These are phyloP conservation scores for Leishmania gerbilli DNA, from an alignment of 208 protist genomes.

Conservation along the genomic window DNA sequence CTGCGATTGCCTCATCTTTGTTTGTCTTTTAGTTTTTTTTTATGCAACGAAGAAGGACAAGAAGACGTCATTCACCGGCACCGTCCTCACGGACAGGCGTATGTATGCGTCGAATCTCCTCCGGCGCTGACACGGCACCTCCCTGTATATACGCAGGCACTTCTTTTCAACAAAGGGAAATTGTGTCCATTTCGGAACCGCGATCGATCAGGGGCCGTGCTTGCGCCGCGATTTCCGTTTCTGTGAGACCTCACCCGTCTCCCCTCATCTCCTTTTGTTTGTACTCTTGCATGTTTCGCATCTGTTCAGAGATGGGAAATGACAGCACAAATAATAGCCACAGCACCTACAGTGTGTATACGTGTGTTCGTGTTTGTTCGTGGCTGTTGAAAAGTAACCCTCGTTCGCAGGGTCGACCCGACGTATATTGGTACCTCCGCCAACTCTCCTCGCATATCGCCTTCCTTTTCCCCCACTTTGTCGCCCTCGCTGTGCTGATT, in stretches of 20 bases:
- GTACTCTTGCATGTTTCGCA: slow-evolving; percentile 1
- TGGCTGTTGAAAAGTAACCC: not conserved
- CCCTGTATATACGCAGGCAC: not conserved
- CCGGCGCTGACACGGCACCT: not conserved
- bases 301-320: not conserved
- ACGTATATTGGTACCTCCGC: not conserved
- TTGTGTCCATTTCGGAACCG: not conserved
- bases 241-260: not conserved
- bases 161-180: too few relatives aligned
- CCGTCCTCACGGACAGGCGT: not conserved
- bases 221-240: not conserved
- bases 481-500: not conserved
- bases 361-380: not conserved
- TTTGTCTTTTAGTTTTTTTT: not conserved
- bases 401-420: not conserved
- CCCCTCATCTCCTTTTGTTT: not conserved
- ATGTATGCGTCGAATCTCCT: not conserved
- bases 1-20: not conserved
- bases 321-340: not conserved
- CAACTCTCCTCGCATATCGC: slow-evolving; percentile 12
- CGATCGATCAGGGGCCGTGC: not conserved
- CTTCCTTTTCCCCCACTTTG: not conserved
- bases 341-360: not conserved
- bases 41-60: not conserved
- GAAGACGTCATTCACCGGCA: not conserved